These are phyloP conservation scores for Plasmodium relictum DNA, from an alignment of 169 alveolate species.

Conservation along the genomic window DNA sequence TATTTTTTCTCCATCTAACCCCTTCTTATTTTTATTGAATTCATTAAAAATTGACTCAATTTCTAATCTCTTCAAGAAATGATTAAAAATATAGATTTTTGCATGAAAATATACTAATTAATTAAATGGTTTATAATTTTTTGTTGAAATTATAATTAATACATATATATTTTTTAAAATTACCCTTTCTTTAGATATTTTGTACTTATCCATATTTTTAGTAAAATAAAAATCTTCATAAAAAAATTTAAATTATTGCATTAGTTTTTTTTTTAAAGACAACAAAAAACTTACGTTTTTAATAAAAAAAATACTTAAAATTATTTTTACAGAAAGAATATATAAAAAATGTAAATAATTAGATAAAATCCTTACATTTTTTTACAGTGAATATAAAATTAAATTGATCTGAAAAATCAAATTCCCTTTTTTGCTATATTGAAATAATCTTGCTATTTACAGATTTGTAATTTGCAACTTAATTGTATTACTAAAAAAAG, in stretches of 20 bases:
- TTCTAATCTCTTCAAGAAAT: slow-evolving; percentile 55
- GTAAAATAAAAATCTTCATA: slow-evolving; percentile 24
- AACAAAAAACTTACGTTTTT: background rate
- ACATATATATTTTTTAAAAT: slow-evolving; percentile 13
- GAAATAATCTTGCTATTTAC: too few species aligned
- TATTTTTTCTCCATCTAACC: slow-evolving; percentile 54
- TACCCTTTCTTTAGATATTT: slow-evolving; percentile 75
- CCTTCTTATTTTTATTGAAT: slow-evolving; percentile 59
- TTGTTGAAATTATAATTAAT: background rate
- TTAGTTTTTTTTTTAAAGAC: background rate
- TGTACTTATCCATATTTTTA: slow-evolving; percentile 55
- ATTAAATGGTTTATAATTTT: background rate
- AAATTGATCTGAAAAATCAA: too few species aligned
- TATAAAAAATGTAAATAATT: background rate
- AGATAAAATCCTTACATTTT: too few species aligned
- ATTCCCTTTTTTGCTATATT: too few species aligned
- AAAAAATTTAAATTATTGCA: slow-evolving; percentile 8
- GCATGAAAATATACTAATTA: slow-evolving; percentile 1
- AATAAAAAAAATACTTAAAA: background rate
- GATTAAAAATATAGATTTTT: slow-evolving; percentile 1
- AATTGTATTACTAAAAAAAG: too few species aligned
- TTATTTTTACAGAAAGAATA: background rate
- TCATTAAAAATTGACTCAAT: slow-evolving; percentile 68
- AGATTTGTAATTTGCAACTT: too few species aligned
- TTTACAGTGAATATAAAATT: too few species aligned